phyloP scores from a whole-genome alignment of 805 yeast genomes.

The Torulaspora microellipsoides region DNA sequence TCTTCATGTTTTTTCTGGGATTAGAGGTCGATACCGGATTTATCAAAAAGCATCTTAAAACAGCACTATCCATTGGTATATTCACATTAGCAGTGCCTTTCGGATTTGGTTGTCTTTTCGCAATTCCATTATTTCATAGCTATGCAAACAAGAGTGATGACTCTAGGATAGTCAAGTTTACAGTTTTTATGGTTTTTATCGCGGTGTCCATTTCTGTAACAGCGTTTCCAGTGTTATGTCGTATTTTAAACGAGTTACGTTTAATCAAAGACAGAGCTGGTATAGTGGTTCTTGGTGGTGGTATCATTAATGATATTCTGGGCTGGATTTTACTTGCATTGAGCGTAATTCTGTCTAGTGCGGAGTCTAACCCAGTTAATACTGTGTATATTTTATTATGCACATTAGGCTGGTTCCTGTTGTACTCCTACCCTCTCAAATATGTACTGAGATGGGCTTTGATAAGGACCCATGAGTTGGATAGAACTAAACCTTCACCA shows the following conservation, averaged over 20 bases:
- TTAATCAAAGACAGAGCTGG: conserved; percentile 71
- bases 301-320: conserved; percentile 69
- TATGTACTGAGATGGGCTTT: conserved; percentile 44
- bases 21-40: conserved; percentile 70
- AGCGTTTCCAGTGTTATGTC: conserved; percentile 79
- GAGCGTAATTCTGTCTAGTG: conserved; percentile 70
- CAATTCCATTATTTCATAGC: conserved; percentile 61
- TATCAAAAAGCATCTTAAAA: conserved; percentile 53
- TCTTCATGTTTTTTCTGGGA: conserved; percentile 73
- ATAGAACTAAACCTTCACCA: conserved; percentile 59
- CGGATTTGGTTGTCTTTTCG: conserved; percentile 69
- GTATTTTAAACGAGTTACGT: conserved; percentile 70
- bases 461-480: conserved; percentile 49
- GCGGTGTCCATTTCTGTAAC: conserved; percentile 83
- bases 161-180: conserved; percentile 46
- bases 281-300: conserved; percentile 71
- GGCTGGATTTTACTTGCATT: conserved; percentile 82
- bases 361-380: conserved; percentile 56
- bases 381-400: conserved; percentile 66
- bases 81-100: conserved; percentile 74
- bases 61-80: conserved; percentile 65
- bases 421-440: conserved; percentile 55
- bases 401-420: conserved; percentile 63
- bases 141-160: conserved; percentile 38
- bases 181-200: conserved; percentile 73